A percentile compares a stretch with the other conserved stretches of the same genome.
phyloP scores from a whole-genome alignment of 2,329 filamentous ascomycete genomes.

The Leptographium radiaticola region DNA sequence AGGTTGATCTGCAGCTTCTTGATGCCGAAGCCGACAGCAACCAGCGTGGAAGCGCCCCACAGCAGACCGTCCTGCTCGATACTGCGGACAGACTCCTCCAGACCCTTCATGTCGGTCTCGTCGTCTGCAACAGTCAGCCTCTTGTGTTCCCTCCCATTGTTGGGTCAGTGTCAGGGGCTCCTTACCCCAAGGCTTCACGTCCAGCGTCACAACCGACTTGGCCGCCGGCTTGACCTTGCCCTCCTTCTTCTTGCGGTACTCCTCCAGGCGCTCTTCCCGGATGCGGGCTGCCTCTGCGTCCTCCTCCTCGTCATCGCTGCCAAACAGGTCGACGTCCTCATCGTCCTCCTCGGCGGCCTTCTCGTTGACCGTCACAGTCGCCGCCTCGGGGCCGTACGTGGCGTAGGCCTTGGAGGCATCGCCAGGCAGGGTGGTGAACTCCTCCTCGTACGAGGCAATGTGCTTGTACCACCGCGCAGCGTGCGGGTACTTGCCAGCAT shows the following conservation, averaged over 20 bases:
- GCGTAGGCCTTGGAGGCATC: constrained; percentile 83
- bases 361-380: constrained; percentile 71
- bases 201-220: constrained; percentile 91
- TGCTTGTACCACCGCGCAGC: constrained; percentile 99
- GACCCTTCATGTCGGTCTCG: constrained; percentile 77
- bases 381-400: constrained; percentile 76
- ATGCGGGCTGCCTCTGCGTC: constrained; percentile 73
- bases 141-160: neutral
- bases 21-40: constrained; percentile 91
- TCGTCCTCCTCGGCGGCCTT: constrained; percentile 68
- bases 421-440: constrained; percentile 83
- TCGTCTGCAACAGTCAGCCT: constrained; percentile 46
- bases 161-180: constrained; percentile 12
- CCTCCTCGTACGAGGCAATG: constrained; percentile 81
- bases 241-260: constrained; percentile 96
- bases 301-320: constrained; percentile 86
- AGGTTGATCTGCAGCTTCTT: constrained; percentile 99
- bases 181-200: constrained; percentile 98
- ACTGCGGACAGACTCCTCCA: constrained; percentile 67
- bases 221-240: constrained; percentile 81
- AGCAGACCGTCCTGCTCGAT: constrained; percentile 91
- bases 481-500: constrained; percentile 79
- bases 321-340: constrained; percentile 87
- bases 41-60: constrained; percentile 86
- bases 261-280: constrained; percentile 79